Evolutionary conservation across 2,329 filamentous ascomycete genomes (phyloP).

Genomic region (Cytospora leucostoma): DNA sequence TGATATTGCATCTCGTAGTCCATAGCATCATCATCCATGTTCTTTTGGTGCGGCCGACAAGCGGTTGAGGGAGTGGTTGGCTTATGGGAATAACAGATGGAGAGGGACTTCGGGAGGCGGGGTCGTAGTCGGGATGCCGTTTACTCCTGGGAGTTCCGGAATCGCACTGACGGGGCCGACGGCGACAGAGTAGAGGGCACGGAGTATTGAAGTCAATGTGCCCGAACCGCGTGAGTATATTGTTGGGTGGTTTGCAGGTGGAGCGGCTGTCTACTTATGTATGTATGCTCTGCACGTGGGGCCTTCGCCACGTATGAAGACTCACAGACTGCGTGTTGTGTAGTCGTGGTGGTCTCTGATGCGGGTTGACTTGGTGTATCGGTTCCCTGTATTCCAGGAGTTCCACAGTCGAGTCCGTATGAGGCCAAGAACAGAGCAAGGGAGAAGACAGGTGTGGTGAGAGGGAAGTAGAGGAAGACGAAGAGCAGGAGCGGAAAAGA

Average conservation of each 20-base stretch:
- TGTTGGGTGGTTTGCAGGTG: conserved; percentile 1
- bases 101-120: background rate
- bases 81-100: background rate
- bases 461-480: background rate
- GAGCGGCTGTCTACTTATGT: background rate
- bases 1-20: conserved; percentile 37
- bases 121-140: background rate
- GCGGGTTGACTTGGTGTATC: conserved; percentile 1
- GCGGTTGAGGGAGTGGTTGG: background rate
- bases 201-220: background rate
- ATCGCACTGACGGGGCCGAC: background rate
- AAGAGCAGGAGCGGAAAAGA: conserved; percentile 1
- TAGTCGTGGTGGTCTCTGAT: background rate
- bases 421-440: conserved; percentile 3
- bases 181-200: background rate
- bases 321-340: background rate
- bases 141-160: background rate
- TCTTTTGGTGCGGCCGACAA: conserved; percentile 2
- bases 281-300: background rate
- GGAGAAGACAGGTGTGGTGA: background rate
- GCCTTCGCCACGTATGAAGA: background rate
- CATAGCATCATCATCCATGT: conserved; percentile 36
- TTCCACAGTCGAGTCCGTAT: background rate
- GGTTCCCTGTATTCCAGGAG: background rate
- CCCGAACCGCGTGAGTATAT: background rate